A percentile compares a stretch with the other conserved stretches of the same genome.
Evolutionary conservation across 2,329 filamentous ascomycete genomes (phyloP).

Genomic region (Samsoniella hepiali): DNA sequence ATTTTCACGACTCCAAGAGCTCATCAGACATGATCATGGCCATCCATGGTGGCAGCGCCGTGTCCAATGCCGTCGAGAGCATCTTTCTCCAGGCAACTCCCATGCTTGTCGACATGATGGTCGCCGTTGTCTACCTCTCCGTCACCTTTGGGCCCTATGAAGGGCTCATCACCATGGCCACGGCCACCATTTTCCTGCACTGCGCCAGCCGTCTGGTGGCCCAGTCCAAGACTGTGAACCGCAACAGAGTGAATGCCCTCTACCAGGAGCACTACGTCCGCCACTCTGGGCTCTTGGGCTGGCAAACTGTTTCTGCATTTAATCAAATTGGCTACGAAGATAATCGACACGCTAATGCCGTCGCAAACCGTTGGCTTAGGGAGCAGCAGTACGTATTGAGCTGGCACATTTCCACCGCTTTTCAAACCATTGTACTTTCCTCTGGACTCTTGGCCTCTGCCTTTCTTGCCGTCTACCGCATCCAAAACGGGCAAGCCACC

Average conservation of each 20-base stretch:
- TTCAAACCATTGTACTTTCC: constrained; percentile 62
- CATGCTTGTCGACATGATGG: constrained; percentile 57
- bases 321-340: constrained; percentile 58
- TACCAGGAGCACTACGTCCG: constrained; percentile 56
- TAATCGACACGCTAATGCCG: constrained; percentile 49
- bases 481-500: constrained; percentile 57
- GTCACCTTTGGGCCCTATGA: constrained; percentile 59
- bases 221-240: constrained; percentile 46
- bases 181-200: constrained; percentile 54
- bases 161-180: constrained; percentile 59
- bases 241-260: constrained; percentile 49
- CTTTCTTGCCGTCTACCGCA: constrained; percentile 61
- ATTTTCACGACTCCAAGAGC: constrained; percentile 60
- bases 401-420: constrained; percentile 51
- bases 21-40: constrained; percentile 57
- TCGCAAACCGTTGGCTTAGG: constrained; percentile 39
- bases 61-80: constrained; percentile 56
- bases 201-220: constrained; percentile 51
- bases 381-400: constrained; percentile 39
- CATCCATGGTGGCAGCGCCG: constrained; percentile 51
- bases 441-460: constrained; percentile 64
- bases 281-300: constrained; percentile 54
- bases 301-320: constrained; percentile 58
- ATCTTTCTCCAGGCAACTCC: constrained; percentile 57
- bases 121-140: constrained; percentile 60